Evolutionary conservation across 1,139 yeast species (phyloP).

Genomic region (Tardiomyces depauwii): DNA sequence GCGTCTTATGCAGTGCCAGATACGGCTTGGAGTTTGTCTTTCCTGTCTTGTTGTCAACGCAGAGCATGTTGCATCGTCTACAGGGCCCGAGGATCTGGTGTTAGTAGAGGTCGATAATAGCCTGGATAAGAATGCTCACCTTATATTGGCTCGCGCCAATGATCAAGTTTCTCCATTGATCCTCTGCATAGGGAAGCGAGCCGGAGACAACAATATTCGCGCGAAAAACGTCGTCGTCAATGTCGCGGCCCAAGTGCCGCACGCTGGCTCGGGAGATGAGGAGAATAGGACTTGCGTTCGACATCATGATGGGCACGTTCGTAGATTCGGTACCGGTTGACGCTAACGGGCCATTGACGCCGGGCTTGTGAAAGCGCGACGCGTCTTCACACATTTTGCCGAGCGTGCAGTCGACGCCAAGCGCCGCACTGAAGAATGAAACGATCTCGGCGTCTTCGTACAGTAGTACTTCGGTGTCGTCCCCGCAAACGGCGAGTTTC

Average conservation of each 20-base stretch:
- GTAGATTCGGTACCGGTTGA: neutral
- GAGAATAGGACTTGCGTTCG: constrained; percentile 27
- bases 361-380: neutral
- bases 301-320: constrained; percentile 10
- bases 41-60: constrained; percentile 24
- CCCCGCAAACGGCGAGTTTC: constrained; percentile 10
- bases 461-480: constrained; percentile 19
- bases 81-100: constrained; percentile 15
- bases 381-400: neutral
- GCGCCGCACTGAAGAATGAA: neutral
- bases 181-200: constrained; percentile 23
- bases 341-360: constrained; percentile 4
- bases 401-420: neutral
- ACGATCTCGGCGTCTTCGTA: constrained; percentile 10
- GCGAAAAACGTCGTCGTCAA: constrained; percentile 18
- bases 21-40: constrained; percentile 26
- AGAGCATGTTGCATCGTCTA: constrained; percentile 29
- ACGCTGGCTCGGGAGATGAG: constrained; percentile 22
- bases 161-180: constrained; percentile 19
- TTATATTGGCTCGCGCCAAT: constrained; percentile 4
- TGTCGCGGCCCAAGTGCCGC: constrained; percentile 10
- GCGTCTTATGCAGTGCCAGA: constrained; percentile 14
- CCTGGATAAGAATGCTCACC: neutral
- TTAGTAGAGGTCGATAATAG: neutral
- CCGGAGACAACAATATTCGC: constrained; percentile 23